Evolutionary conservation across 169 alveolate species (phyloP), one percentile per base, ranked within the genome.

Genomic region (Besnoitia besnoiti): DNA sequence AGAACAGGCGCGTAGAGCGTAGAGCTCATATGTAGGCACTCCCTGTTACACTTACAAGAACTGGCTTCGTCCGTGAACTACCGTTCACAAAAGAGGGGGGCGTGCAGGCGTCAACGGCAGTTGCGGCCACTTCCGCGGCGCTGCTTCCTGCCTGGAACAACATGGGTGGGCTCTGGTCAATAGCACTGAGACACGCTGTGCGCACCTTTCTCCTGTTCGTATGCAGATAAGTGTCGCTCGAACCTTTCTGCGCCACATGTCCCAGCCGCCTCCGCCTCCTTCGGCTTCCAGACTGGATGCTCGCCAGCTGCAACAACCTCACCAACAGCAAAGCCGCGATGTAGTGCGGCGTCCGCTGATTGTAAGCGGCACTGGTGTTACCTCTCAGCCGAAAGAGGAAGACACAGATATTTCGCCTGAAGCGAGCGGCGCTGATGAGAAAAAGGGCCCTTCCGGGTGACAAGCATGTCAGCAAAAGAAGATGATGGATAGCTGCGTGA

Each of bases 231-330:
- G 85, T 35, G 87, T 82, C 40, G 91, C 94, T 37, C 67, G 87
- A 73, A 51, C 87, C 59, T 91, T 91, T 62, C 46, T 91, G 87
- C 35, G 42, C 37, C 67, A 82, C 16, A 91, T 91, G 94, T 91
- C 94, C 39, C 94, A 91, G 91, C 94, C 94, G 46, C 67, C 59
- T 46, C 77, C 46, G 40, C 35, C 79, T 16, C 44, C 89, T 12
- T 33, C 24, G 24, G 84, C 62, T 24, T 75, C 93, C 44, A 37
- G 93, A 46, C 82, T 90, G 33, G 89, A 44, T n/a, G 87, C 79
- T 7, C 50, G 79, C 39, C 88, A 39, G 62, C 35, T 90, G 30
- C 77, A 90, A 42, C 47, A 49, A 40, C 93, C 59, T 3, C 73
- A 73, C 27, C 49, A 62, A 62, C 59, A 62, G 30, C 76, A 85